phyloP scores from a whole-genome alignment of 2,329 filamentous ascomycete species.

The Diaporthe sp. region DNA sequence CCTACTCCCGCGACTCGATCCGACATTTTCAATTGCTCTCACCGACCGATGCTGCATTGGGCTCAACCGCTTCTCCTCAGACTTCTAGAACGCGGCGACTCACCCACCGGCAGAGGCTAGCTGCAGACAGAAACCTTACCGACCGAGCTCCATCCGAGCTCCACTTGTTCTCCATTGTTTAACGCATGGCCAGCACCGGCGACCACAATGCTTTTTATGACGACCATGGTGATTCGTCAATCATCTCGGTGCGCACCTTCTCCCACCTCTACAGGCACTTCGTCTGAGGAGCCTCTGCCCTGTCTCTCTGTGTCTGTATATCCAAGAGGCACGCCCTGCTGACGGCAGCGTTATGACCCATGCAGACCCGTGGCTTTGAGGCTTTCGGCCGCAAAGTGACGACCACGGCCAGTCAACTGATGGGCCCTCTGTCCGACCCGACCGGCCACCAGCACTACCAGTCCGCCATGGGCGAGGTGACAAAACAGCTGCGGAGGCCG shows the following conservation, averaged over 20 bases:
- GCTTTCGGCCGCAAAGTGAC: conserved; percentile 96
- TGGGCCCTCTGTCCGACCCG: conserved; percentile 75
- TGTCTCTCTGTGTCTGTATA: conserved; percentile 20
- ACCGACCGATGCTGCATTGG: not conserved
- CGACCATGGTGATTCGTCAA: conserved; percentile 64
- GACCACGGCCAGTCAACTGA: conserved; percentile 91
- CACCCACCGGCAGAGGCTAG: conserved; percentile 34
- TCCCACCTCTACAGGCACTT: conserved; percentile 27
- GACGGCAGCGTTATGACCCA: conserved; percentile 36
- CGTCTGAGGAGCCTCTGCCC: not conserved
- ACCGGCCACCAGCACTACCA: conserved; percentile 79
- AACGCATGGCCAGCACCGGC: conserved; percentile 51
- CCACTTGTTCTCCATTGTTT: conserved; percentile 42
- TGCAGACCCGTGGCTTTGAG: conserved; percentile 87
- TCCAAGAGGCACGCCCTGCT: conserved; percentile 36
- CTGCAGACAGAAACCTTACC: conserved; percentile 34
- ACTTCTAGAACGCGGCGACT: conserved; percentile 34
- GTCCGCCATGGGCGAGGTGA: conserved; percentile 88
- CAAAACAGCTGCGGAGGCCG: conserved; percentile 88
- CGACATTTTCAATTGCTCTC: conserved; percentile 8
- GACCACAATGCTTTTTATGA: conserved; percentile 62
- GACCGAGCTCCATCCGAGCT: conserved; percentile 40
- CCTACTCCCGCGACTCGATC: conserved; percentile 21
- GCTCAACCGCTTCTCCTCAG: conserved; percentile 15
- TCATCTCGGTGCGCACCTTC: conserved; percentile 52